Conservation (phyloP, 768 basidiomycete species). For the Pleurotus giganteus region DNA sequence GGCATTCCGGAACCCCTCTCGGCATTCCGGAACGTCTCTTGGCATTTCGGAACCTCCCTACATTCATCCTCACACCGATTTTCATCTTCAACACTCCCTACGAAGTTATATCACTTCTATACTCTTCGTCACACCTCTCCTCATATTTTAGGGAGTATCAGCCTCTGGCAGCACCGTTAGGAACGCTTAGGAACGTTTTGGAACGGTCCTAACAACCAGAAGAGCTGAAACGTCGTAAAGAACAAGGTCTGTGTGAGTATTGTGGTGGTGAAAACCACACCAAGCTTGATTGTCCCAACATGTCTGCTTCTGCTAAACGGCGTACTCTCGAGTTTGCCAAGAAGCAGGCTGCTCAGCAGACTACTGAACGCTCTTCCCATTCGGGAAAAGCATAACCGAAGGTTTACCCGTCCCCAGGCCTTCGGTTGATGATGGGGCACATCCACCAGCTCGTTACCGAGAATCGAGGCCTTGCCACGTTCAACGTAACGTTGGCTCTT, state of each 20-base stretch:
- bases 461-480: constrained; percentile 11
- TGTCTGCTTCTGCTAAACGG: constrained; percentile 24
- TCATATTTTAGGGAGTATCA: too few relatives aligned
- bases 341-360: constrained; percentile 10
- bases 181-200: too few relatives aligned
- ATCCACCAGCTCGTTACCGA: constrained; percentile 12
- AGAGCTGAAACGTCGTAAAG: constrained; percentile 22
- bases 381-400: constrained; percentile 28
- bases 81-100: too few relatives aligned
- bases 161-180: too few relatives aligned
- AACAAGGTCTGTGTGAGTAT: constrained; percentile 31
- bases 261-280: constrained; percentile 22
- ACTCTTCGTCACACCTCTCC: too few relatives aligned
- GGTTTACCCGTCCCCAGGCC: constrained; percentile 25
- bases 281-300: constrained; percentile 23
- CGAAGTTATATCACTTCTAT: too few relatives aligned
- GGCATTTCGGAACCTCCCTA: too few relatives aligned
- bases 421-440: constrained; percentile 25
- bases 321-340: constrained; percentile 4
- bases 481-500: background rate
- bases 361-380: constrained; percentile 14
- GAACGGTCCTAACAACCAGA: too few relatives aligned
- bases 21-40: too few relatives aligned
- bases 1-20: too few relatives aligned
- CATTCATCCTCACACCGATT: too few relatives aligned